A percentile compares a stretch with the other conserved stretches of the same genome.
Conservation (phyloP, 208 protist genomes). For the Naegleria lovaniensis region DNA sequence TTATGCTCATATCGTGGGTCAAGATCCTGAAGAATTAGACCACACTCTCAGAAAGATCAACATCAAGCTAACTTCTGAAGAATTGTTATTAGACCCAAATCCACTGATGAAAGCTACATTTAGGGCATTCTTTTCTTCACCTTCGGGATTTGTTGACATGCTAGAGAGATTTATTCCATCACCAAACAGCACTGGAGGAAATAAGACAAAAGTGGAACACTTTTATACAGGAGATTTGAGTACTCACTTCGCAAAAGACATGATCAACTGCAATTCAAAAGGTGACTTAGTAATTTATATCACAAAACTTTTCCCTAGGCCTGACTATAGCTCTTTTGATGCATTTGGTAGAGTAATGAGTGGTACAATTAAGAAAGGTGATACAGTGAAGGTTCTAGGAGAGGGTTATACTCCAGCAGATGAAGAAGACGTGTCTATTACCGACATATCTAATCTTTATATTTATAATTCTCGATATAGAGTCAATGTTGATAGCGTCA, state of each 20-base stretch:
- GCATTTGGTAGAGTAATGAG: constrained; percentile 66
- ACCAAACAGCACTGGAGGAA: constrained; percentile 34
- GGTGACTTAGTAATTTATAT: constrained; percentile 65
- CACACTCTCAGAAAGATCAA: constrained; percentile 45
- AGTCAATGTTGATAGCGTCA: constrained; percentile 50
- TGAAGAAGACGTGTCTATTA: constrained; percentile 62
- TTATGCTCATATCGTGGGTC: constrained; percentile 62
- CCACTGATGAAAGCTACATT: constrained; percentile 56
- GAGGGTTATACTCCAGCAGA: constrained; percentile 66
- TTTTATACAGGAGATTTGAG: constrained; percentile 61
- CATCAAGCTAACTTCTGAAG: constrained; percentile 47
- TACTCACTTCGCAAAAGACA: constrained; percentile 36
- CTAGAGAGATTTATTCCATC: constrained; percentile 52
- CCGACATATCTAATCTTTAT: constrained; percentile 43
- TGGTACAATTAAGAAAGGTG: constrained; percentile 55
- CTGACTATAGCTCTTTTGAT: constrained; percentile 54
- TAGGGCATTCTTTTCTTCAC: constrained; percentile 52
- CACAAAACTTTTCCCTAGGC: constrained; percentile 57
- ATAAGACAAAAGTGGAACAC: constrained; percentile 35
- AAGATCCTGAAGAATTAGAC: constrained; percentile 35
- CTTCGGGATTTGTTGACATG: constrained; percentile 66
- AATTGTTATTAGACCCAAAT: constrained; percentile 47
- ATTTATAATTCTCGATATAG: constrained; percentile 55
- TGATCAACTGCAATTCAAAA: constrained; percentile 52
- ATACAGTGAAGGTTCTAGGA: constrained; percentile 65